Conservation (phyloP, 331 rosid species). For the Spiraea crenata region DNA sequence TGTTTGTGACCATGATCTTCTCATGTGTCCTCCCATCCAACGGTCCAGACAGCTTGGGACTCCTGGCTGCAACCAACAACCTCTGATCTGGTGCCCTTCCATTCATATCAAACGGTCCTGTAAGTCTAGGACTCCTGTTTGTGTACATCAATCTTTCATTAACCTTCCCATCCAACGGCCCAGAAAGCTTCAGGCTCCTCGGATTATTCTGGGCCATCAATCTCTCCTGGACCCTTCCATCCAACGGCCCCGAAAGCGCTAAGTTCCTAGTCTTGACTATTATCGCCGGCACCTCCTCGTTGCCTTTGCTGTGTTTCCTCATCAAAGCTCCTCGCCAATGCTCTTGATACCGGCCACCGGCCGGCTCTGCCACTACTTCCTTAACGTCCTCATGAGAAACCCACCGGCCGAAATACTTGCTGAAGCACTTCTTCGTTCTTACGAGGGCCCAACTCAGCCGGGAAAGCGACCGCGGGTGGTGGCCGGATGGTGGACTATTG, state of each 20-base stretch:
- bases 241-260: conserved; percentile 79
- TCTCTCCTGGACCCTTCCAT: conserved; percentile 51
- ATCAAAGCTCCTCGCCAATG: conserved; percentile 47
- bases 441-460: conserved; percentile 39
- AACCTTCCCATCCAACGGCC: conserved; percentile 61
- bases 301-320: conserved; percentile 31
- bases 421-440: conserved; percentile 47
- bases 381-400: conserved; percentile 29
- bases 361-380: conserved; percentile 23
- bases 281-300: conserved; percentile 29
- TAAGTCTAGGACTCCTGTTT: conserved; percentile 41
- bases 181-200: conserved; percentile 54
- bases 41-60: conserved; percentile 57
- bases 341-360: conserved; percentile 24
- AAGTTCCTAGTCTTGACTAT: conserved; percentile 37
- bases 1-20: conserved; percentile 14
- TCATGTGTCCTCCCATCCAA: conserved; percentile 34
- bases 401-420: conserved; percentile 47
- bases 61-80: conserved; percentile 21
- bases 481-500: background rate
- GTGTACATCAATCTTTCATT: conserved; percentile 41
- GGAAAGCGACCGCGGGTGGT: conserved; percentile 28
- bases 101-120: conserved; percentile 31
- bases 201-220: conserved; percentile 14
- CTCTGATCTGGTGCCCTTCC: conserved; percentile 30